Evolutionary conservation across 1,139 yeast genomes (phyloP), one percentile per base, ranked within the genome.

Genomic region (Candida smagusa): DNA sequence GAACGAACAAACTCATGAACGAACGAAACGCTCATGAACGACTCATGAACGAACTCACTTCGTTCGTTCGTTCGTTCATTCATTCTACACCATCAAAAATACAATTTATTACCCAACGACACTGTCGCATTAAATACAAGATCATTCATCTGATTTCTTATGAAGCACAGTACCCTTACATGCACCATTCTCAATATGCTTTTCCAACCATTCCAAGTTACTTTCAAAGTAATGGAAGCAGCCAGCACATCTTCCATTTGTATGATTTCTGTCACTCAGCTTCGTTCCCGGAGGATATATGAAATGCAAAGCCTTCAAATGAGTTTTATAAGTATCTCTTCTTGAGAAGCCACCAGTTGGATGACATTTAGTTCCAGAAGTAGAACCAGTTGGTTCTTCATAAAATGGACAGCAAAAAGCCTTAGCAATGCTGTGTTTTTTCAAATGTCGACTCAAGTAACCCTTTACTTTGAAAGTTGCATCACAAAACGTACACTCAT

Each of bases 271-370:
- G 42, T 72, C 74, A 42, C 50, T 61, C 12, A 74, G 65, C 45
- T 69, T 71, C 6, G 81, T 76, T 2, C 81, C 81, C 22, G 79
- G 75, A 16, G 83, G 83, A 48, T 77, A 77, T 16, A 74, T 68
- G 50, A 77, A 77, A 56, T 77, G 83, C 36, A 77, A 58, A 1
- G 81, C 79, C 48, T 74, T 77, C 37, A 77, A 62, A 53, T 77
- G 83, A 2, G 80, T 75, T 48, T 76, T 76, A 52, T 68, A 75
- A 6, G 82, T 77, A 49, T 77, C 83, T 49, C 80, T 63, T 45
- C 82, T 61, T 6, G 80, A 72, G 49, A 77, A 77, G 3, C 79
- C 80, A 24, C 83, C 82, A 2, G 77, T 74, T 29, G 79, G 77
- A 53, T 77, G 83, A 50, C 83, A 77, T 47, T 71, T 66, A 0